A percentile compares a stretch with the other conserved stretches of the same genome.
phyloP scores from a whole-genome alignment of 331 rosid species.

The Spiraea crenata region DNA sequence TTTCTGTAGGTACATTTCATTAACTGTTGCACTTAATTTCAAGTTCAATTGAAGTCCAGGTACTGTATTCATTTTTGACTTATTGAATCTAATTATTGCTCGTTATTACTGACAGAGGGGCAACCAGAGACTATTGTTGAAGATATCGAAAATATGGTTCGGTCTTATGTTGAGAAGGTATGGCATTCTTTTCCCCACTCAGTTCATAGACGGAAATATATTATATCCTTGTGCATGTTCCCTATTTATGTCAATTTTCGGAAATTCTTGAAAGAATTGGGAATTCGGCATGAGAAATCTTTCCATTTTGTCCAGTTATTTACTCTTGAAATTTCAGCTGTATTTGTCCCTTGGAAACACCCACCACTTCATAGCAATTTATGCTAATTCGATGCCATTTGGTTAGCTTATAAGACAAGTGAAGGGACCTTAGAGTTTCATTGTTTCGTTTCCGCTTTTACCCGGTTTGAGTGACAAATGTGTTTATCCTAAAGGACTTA shows the following conservation, averaged over 20 bases:
- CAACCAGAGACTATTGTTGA: conserved; percentile 78
- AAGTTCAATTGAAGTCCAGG: conserved; percentile 3
- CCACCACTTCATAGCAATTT: too few relatives aligned
- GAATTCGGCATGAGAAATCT: neutral
- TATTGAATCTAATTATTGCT: conserved; percentile 10
- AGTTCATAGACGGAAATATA: neutral
- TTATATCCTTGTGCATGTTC: too few relatives aligned
- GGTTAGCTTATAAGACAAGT: neutral
- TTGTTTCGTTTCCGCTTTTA: neutral
- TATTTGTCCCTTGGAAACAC: too few relatives aligned
- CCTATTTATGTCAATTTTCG: neutral
- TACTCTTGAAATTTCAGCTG: neutral
- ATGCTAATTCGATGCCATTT: too few relatives aligned
- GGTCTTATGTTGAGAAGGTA: conserved; percentile 75
- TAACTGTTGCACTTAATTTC: conserved; percentile 5
- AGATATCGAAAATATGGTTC: conserved; percentile 66
- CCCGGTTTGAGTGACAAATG: neutral
- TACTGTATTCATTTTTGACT: conserved; percentile 4
- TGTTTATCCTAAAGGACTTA: neutral
- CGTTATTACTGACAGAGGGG: conserved; percentile 52
- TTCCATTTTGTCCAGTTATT: neutral
- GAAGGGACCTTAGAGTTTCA: neutral
- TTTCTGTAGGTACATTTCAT: conserved; percentile 71
- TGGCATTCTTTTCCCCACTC: neutral
- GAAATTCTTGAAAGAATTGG: neutral